These are phyloP conservation scores for Daedaleopsis sinensis DNA, from an alignment of 768 basidiomycete species.

Conservation along the genomic window DNA sequence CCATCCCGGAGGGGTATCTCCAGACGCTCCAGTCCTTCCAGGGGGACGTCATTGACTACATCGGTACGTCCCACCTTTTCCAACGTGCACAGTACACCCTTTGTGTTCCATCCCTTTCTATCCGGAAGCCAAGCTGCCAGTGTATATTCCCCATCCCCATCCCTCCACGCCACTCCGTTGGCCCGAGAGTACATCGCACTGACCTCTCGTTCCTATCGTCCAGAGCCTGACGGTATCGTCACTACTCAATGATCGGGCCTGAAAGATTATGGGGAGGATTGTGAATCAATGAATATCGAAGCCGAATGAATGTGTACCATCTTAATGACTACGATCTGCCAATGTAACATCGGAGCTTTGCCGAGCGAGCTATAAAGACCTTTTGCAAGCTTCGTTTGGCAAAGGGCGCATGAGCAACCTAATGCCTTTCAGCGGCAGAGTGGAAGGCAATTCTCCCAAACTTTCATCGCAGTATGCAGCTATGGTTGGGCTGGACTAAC, in stretches of 20 bases:
- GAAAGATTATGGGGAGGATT: too few species aligned
- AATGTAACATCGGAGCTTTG: too few species aligned
- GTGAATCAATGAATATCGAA: too few species aligned
- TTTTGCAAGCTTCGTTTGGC: too few species aligned
- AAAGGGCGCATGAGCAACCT: too few species aligned
- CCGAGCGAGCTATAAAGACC: too few species aligned
- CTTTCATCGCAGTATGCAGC: too few species aligned
- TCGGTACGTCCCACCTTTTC: conserved; percentile 40
- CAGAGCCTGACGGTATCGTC: conserved; percentile 48
- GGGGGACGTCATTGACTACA: conserved; percentile 44
- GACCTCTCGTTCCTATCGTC: conserved; percentile 9
- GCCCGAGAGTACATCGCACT: conserved; percentile 6
- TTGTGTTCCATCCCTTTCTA: background rate
- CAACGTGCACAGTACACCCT: background rate
- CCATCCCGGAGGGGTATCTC: conserved; percentile 38
- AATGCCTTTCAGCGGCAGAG: too few species aligned
- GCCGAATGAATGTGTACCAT: too few species aligned
- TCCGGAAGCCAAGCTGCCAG: background rate
- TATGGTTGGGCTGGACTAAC: too few species aligned
- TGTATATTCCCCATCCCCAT: background rate
- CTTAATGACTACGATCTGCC: too few species aligned
- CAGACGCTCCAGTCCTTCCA: conserved; percentile 36
- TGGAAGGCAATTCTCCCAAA: too few species aligned
- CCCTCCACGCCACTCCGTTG: background rate
- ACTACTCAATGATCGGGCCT: conserved; percentile 37